A percentile compares a stretch with the other conserved stretches of the same genome.
Conservation (phyloP, 768 basidiomycete genomes). For the Cystofilobasidium bisporidii region DNA sequence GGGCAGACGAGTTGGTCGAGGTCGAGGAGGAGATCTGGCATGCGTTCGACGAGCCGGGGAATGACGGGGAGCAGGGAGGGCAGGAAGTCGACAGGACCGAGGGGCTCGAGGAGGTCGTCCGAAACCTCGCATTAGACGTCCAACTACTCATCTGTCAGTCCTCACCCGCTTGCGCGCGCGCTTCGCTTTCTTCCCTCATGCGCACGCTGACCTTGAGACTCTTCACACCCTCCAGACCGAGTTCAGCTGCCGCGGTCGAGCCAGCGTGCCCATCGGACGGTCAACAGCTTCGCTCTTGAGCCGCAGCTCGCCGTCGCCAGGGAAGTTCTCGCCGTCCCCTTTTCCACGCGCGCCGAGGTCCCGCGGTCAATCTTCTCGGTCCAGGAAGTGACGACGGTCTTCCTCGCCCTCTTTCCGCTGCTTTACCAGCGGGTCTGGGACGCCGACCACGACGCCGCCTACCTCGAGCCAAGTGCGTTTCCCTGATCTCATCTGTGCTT, state of each 20-base stretch:
- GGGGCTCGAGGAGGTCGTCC: background rate
- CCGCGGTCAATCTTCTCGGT: conserved; percentile 10
- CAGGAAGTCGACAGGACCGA: background rate
- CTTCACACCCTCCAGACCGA: conserved; percentile 4
- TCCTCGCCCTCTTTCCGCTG: background rate
- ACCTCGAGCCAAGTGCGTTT: too few relatives aligned
- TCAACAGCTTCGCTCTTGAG: background rate
- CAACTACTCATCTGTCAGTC: conserved; percentile 8
- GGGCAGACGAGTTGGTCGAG: background rate
- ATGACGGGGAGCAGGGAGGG: too few relatives aligned
- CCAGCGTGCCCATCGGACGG: background rate
- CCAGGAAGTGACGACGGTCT: background rate
- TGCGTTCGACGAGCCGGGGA: background rate
- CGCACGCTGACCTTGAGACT: background rate
- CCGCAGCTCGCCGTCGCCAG: background rate
- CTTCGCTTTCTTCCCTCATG: background rate
- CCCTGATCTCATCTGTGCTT: background rate
- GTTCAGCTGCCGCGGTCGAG: conserved; percentile 17
- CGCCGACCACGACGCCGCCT: too few relatives aligned
- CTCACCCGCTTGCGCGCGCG: too few relatives aligned
- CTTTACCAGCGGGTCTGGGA: background rate
- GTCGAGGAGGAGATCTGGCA: background rate
- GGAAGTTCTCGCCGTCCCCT: background rate
- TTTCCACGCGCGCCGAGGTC: background rate
- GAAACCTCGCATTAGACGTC: conserved; percentile 2